Base-by-base conservation (phyloP, 352 stramenopile genomes). In the Pythium rishiriense region DNA sequence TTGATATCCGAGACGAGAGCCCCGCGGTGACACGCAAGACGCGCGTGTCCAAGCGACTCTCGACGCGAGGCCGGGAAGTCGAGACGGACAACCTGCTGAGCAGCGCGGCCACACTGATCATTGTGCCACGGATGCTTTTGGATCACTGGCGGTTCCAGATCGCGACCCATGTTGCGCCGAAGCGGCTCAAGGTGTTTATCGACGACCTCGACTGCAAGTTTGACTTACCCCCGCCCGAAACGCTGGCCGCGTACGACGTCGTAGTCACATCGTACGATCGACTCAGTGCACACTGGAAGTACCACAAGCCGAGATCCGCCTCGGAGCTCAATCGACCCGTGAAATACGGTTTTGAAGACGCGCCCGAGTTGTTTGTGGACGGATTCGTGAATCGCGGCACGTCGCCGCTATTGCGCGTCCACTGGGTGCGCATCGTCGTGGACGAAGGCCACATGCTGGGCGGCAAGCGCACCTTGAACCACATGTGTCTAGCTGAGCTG, bases 371-470 rank as follows among this genome's bases (percentile, higher is more conserved):
- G 2, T 93, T 86, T 58, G 67, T 82, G 17, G 81, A 93, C 52
- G 85, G 85, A 25, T 75, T 74, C 59, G 31, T 76, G 46, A 76
- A 83, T 6, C 75, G 78, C 25, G 71, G 76, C 12, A 68, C 85
- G 4, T 91, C 82, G 47, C 75, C 82, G 31, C 56, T 93, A 42
- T 19, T 93, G 26, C 76, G 68, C 4, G 72, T 93, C 24, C 79
- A 91, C 50, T 93, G 85, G 87, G 79, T 98, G 17, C 83, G 96
- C 41, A 74, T 99, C 37, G 86, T 99, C 60, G 93, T 98, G 3
- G 96, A 99, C 63, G 96, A 99, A 85, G 96, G 96, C 10, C 96
- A 98, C 71, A 96, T 97, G 62, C 66, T 98, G 8, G 92, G 90
- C 22, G 81, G 82, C 7, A 80, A 78, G 29, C 77, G 74, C 22